Evolutionary conservation across 441 rosid genomes (phyloP).

Genomic region (Bruguiera hainesii): DNA sequence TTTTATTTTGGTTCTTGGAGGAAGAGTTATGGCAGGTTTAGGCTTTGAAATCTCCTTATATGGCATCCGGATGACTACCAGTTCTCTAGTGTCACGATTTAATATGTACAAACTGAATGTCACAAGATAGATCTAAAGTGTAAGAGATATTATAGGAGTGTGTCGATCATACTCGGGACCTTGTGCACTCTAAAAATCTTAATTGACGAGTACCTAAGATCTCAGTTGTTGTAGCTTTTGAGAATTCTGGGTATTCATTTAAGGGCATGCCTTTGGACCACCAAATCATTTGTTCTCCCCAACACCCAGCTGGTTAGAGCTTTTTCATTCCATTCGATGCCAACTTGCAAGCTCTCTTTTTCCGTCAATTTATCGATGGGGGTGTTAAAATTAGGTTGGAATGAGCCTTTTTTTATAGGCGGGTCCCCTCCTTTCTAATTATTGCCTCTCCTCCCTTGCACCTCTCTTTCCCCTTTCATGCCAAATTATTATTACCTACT

Average conservation of each 20-base stretch:
- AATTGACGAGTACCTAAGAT: too few species aligned
- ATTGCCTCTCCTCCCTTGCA: conserved; percentile 16
- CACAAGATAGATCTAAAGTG: too few species aligned
- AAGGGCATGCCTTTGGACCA: conserved; percentile 17
- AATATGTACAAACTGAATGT: too few species aligned
- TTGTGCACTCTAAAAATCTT: too few species aligned
- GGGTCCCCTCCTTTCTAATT: conserved; percentile 27
- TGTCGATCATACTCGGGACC: too few species aligned
- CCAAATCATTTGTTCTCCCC: conserved; percentile 11
- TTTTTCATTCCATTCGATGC: conserved; percentile 7
- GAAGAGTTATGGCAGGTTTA: too few species aligned
- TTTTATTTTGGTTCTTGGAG: too few species aligned
- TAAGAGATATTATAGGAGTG: too few species aligned
- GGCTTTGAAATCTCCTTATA: too few species aligned
- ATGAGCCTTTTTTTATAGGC: background rate
- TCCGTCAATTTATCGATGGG: conserved; percentile 18
- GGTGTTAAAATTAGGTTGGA: conserved; percentile 25
- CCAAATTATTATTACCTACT: conserved; percentile 24
- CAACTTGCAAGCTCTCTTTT: conserved; percentile 1
- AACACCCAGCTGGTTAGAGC: conserved; percentile 7
- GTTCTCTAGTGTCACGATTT: too few species aligned
- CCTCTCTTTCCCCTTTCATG: conserved; percentile 18
- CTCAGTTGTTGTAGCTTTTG: too few species aligned
- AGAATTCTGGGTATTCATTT: background rate
- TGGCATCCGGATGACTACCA: too few species aligned